Percentiles rank a stretch among this genome's conserved stretches.
Conservation (phyloP, 2,329 filamentous ascomycete species). For the Byssoonygena ceratinophila region DNA sequence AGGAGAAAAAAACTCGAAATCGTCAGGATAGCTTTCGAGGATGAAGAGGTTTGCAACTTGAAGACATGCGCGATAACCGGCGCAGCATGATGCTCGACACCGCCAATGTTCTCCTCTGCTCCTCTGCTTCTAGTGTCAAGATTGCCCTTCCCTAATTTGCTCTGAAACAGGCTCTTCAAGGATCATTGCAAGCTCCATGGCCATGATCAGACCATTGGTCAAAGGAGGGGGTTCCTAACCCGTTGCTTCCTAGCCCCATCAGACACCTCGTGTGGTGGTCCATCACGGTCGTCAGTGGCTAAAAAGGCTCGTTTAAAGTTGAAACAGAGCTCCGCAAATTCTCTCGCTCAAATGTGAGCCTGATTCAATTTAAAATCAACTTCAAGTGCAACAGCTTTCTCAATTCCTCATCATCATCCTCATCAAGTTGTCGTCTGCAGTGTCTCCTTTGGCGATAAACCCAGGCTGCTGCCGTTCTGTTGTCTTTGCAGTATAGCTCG, state of each 20-base stretch:
- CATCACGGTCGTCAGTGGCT: not conserved
- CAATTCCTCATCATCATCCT: too few species aligned
- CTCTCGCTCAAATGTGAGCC: not conserved
- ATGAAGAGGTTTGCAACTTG: not conserved
- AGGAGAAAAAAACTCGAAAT: not conserved
- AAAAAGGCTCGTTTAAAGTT: conserved; percentile 4
- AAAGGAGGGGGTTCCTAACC: not conserved
- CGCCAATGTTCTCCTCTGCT: conserved; percentile 2
- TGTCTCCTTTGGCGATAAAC: too few species aligned
- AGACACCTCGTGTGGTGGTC: not conserved
- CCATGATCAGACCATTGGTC: not conserved
- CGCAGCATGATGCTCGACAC: conserved; percentile 5
- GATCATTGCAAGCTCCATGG: not conserved
- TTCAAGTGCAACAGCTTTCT: too few species aligned
- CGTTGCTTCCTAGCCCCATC: conserved; percentile 3
- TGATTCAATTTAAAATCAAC: not conserved
- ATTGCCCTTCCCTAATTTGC: conserved; percentile 7
- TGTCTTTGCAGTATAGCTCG: too few species aligned
- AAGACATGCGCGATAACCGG: not conserved
- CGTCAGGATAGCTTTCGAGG: not conserved
- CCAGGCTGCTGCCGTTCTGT: too few species aligned
- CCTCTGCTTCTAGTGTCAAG: not conserved
- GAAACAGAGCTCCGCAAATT: conserved; percentile 8
- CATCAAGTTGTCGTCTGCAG: too few species aligned
- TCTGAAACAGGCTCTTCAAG: conserved; percentile 9